Evolutionary conservation across 352 stramenopile genomes (phyloP).

Genomic region (Globisporangium echinulatum): DNA sequence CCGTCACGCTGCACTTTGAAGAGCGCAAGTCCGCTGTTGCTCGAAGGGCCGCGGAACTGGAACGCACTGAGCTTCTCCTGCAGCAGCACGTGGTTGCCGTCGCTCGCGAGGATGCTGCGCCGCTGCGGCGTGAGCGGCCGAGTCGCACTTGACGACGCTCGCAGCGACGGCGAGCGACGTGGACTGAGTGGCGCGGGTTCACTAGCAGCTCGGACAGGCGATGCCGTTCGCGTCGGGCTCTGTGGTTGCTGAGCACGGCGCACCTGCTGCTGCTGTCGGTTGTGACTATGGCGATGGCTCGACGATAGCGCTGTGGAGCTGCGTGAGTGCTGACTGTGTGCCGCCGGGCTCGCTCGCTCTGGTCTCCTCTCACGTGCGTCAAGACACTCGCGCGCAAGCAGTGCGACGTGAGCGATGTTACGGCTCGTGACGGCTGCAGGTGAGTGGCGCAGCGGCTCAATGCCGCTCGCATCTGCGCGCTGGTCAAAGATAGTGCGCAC

Average conservation of each 20-base stretch:
- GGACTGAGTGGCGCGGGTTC: not conserved
- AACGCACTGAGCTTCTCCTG: slow-evolving; percentile 16
- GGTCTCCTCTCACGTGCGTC: not conserved
- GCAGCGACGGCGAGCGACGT: not conserved
- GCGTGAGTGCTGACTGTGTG: not conserved
- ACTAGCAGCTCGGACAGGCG: not conserved
- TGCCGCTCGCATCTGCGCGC: slow-evolving; percentile 2
- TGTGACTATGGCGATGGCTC: not conserved
- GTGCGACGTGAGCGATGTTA: slow-evolving; percentile 11
- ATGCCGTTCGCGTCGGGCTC: not conserved
- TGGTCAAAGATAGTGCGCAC: slow-evolving; percentile 11
- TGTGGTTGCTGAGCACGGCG: too few species aligned
- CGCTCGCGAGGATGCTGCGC: slow-evolving; percentile 13
- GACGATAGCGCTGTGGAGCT: not conserved
- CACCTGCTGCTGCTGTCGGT: not conserved
- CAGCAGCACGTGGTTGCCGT: slow-evolving; percentile 13
- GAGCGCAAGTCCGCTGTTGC: slow-evolving; percentile 4
- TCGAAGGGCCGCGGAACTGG: slow-evolving; percentile 7
- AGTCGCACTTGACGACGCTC: not conserved
- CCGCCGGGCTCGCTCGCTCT: not conserved
- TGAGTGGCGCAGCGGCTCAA: slow-evolving; percentile 7
- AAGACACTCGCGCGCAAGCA: slow-evolving; percentile 2
- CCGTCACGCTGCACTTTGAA: slow-evolving; percentile 12
- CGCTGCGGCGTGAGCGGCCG: not conserved
- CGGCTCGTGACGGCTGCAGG: slow-evolving; percentile 10